Base-by-base conservation (phyloP, 2,329 filamentous ascomycete genomes). In the Coniella vitis region DNA sequence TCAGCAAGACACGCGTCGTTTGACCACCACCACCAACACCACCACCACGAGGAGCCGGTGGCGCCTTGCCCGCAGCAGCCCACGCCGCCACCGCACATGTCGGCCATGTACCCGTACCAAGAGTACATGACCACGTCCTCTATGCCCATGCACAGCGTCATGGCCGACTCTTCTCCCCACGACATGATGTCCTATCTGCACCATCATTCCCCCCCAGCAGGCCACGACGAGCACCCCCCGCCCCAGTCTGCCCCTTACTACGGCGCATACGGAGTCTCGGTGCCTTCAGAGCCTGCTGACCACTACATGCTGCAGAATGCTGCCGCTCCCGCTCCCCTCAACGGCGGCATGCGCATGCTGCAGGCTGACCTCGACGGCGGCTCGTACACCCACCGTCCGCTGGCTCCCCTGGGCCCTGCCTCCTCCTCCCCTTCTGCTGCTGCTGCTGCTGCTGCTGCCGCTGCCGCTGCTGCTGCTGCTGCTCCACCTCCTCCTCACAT, bases 41-140 rank as follows among this genome's bases (percentile, higher is more conserved):
- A 29, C 5, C 25, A 29, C n/a, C n/a, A n/a, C n/a, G n/a, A n/a
- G n/a, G n/a, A n/a, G n/a, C n/a, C n/a, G 34, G 59, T 61, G 17
- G 61, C 61, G 31, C 56, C 66, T 25, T 62, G 58, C 37, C 58
- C 66, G 7, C 73, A 75, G 53, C 70, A 72, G 46, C 71, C 69
- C 32, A 74, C 72, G 9, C 37, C 45, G 12, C 73, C 75, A 38
- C 70, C 74, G n/a, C 65, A 64, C 37, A 69, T 67, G 31, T 69
- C 72, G 50, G 71, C 66, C 46, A 69, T 75, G 65, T 72, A 71
- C 48, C 13, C 47, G 3, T 76, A 65, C 47, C 51, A 56, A 29
- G 74, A 75, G 55, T 66, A 70, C 35, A 61, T 75, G 47, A 61
- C 67, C 17, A 66, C 66, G 19, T 73, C 73, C n/a, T 71, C 73